A percentile compares a stretch with the other conserved stretches of the same genome.
phyloP scores from a whole-genome alignment of 495 filamentous ascomycete species.

The Tuber brumale region DNA sequence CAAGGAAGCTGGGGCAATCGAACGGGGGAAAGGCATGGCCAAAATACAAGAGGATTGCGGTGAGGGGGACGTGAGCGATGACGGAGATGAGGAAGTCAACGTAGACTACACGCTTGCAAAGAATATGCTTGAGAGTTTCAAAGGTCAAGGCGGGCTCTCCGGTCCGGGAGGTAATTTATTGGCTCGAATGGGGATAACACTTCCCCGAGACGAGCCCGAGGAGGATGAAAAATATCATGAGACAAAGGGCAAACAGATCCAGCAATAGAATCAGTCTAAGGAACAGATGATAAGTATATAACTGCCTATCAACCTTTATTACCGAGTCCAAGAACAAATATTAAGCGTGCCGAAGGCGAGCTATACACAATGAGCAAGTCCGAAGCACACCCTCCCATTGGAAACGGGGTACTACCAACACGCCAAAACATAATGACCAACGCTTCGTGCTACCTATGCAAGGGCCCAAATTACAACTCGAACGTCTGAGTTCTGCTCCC shows the following conservation, averaged over 20 bases:
- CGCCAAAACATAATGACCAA: background rate
- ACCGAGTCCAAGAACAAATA: background rate
- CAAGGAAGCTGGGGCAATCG: conserved; percentile 59
- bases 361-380: background rate
- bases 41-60: conserved; percentile 13
- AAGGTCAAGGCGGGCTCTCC: conserved; percentile 73
- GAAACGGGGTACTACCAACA: background rate
- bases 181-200: conserved; percentile 69
- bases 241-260: conserved; percentile 14
- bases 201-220: conserved; percentile 70
- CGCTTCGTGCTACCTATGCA: background rate
- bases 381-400: background rate
- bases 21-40: conserved; percentile 15
- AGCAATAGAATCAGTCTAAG: conserved; percentile 1
- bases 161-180: conserved; percentile 83
- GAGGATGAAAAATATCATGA: conserved; percentile 49
- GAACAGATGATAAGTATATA: background rate
- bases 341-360: background rate
- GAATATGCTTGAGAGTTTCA: conserved; percentile 87
- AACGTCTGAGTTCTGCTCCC: conserved; percentile 70
- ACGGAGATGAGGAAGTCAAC: conserved; percentile 55
- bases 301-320: background rate
- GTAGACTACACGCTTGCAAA: conserved; percentile 82
- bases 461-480: conserved; percentile 24
- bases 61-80: conserved; percentile 45